Evolutionary conservation across 768 basidiomycete species (phyloP).

Genomic region (Coprinellus micaceus): DNA sequence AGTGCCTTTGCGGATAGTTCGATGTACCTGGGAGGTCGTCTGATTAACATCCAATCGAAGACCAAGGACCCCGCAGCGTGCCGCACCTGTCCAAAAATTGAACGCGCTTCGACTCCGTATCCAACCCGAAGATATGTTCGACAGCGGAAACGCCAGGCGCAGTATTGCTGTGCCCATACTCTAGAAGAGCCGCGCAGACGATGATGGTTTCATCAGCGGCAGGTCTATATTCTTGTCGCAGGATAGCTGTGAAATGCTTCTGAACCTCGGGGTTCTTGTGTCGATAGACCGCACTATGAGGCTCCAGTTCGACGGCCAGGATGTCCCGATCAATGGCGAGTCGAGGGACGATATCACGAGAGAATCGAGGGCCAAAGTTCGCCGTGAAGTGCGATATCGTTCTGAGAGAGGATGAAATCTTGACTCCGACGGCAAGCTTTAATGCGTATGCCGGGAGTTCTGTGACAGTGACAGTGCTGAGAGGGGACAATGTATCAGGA

Average conservation of each 20-base stretch:
- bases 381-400: conserved; percentile 61
- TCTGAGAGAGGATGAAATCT: conserved; percentile 53
- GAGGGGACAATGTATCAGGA: conserved; percentile 1
- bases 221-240: conserved; percentile 42
- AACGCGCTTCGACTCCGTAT: conserved; percentile 43
- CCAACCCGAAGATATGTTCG: conserved; percentile 42
- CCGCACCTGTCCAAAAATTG: conserved; percentile 44
- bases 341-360: conserved; percentile 44
- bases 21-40: conserved; percentile 37
- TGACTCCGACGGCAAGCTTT: conserved; percentile 53
- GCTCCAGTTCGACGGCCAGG: conserved; percentile 44
- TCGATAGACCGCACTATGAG: conserved; percentile 45
- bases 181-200: conserved; percentile 49
- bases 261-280: conserved; percentile 40
- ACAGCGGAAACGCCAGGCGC: conserved; percentile 43
- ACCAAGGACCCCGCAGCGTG: background rate
- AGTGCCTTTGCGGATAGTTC: conserved; percentile 48
- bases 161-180: conserved; percentile 44
- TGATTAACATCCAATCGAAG: background rate
- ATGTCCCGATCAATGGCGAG: conserved; percentile 41
- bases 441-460: conserved; percentile 43
- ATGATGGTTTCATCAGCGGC: conserved; percentile 40
- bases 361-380: conserved; percentile 55
- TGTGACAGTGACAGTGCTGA: conserved; percentile 46
- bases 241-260: conserved; percentile 52